Evolutionary conservation across 192 early-diverging fungal species (phyloP), one percentile per base, ranked within the genome.

Genomic region (Fimicolochytrium jonesii): DNA sequence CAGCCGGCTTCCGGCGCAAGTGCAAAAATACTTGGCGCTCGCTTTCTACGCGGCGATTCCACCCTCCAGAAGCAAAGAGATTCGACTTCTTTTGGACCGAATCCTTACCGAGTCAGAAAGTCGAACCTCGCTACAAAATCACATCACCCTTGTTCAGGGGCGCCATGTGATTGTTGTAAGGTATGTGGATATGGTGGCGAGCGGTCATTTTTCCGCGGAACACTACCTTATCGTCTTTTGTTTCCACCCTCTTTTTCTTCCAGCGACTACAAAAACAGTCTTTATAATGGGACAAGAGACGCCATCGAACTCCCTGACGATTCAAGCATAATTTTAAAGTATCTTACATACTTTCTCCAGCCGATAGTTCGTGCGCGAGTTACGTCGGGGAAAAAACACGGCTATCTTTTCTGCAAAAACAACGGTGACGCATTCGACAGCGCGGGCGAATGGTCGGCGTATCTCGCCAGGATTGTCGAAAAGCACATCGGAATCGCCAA

Each of bases 341-440:
- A 59, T 44, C 42, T 59, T 3, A 22, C 30, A 13, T 59, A 31
- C 22, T 42, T 59, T 3, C 23, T 59, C 22, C 15, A 10, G 28
- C 56, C 56, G 23, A 13, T 29, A 42, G 56, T 59, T 28, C 56
- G 56, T 4, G 2, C 13, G 28, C 36, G 18, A 4, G 11, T 59
- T 32, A 20, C 56, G 22, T 20, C 39, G 22, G 56, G 18, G 25
- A 31, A 59, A 17, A 42, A 13, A 22, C 56, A 59, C 30, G 56
- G 42, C 11, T 59, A 26, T 20, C 56, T 59, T 25, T 59, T 59
- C 43, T 59, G 56, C 56, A 59, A 59, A 23, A 18, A 10, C 23
- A 45, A 31, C 42, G 56, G 56, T 23, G 42, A 59, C 15, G 36
- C 6, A 25, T 59, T 59, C 18, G 11, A 25, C 25, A 13, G 9